Evolutionary conservation across 2,329 filamentous ascomycete genomes (phyloP), one percentile per base, ranked within the genome.

Genomic region (Rosellinia necatrix): DNA sequence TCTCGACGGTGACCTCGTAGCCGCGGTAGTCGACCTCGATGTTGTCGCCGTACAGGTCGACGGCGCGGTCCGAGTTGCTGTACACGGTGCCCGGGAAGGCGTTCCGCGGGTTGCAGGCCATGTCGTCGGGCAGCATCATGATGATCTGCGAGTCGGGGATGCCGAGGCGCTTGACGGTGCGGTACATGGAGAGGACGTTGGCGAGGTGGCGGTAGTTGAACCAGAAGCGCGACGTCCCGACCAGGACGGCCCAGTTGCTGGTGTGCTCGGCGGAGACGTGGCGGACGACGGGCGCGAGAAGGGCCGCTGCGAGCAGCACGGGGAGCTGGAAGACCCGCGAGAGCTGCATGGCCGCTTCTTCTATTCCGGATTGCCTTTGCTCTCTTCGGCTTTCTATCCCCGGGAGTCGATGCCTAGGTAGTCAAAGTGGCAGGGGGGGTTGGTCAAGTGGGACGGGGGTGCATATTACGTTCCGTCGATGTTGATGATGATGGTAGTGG

Each of bases 71-170:
- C 32, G 94, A 92, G 71, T 99, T 97, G 76, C 94, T 97, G 82
- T 97, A 99, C 25, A 99, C 94, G 49, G 92, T 97, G 49, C 94
- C 94, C 0, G 94, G 92, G 73, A 99, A 99, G 46, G 92, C 92
- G 73, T 99, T 99, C 68, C 94, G 91, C 27, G 94, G 94, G 76
- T 99, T 99, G 81, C 94, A 99, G 34, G 94, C 94, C 91, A 99
- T 97, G 78, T 99, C 94, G 74, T 99, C 94, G 19, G 94, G 94
- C n/a, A 99, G 85, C 92, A 99, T 97, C 64, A 99, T 89, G 72
- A 99, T 97, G 76, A 99, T 99, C 73, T 99, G 94, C 48, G 91
- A 96, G 75, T 99, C 94, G 30, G 94, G 94, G 58, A 99, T 99
- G 43, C 94, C 94, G 32, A 99, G 86, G 10, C 94, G 90, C 78